These are phyloP conservation scores for Dactylorhiza incarnata DNA, from an alignment of 106 monocot species.

Conservation along the genomic window DNA sequence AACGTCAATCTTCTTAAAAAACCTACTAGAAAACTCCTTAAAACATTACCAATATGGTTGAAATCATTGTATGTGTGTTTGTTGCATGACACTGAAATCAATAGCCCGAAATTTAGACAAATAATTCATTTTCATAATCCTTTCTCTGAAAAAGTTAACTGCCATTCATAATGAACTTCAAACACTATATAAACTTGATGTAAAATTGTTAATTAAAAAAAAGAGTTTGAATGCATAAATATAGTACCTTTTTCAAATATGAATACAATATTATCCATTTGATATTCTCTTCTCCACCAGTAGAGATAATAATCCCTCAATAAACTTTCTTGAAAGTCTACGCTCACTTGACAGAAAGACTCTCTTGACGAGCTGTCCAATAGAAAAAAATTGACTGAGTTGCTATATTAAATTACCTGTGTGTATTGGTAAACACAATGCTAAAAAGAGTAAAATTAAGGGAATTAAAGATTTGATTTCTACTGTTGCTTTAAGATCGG, in stretches of 20 bases:
- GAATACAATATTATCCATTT: constrained; percentile 32
- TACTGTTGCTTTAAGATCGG: background rate
- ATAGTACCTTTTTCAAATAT: constrained; percentile 30
- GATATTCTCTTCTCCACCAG: constrained; percentile 38
- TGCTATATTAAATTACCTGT: background rate
- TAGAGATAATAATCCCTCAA: constrained; percentile 31
- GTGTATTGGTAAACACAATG: background rate
- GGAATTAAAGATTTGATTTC: background rate
- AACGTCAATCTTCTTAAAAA: too few species aligned
- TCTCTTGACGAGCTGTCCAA: constrained; percentile 35
- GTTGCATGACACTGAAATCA: background rate
- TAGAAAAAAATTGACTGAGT: background rate
- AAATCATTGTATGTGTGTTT: background rate
- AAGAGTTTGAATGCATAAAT: background rate
- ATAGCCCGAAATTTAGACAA: background rate
- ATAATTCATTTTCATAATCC: background rate
- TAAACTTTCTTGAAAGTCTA: constrained; percentile 35
- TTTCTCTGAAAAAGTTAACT: background rate
- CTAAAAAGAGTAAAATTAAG: background rate
- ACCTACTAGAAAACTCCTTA: too few species aligned
- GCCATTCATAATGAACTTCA: background rate
- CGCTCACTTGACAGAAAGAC: constrained; percentile 36
- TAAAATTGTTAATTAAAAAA: background rate
- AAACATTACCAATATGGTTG: constrained; percentile 2
- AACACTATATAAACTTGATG: background rate